Evolutionary conservation across 78 protist species (phyloP), one percentile per base, ranked within the genome.

Genomic region (Ministeria vibrans): DNA sequence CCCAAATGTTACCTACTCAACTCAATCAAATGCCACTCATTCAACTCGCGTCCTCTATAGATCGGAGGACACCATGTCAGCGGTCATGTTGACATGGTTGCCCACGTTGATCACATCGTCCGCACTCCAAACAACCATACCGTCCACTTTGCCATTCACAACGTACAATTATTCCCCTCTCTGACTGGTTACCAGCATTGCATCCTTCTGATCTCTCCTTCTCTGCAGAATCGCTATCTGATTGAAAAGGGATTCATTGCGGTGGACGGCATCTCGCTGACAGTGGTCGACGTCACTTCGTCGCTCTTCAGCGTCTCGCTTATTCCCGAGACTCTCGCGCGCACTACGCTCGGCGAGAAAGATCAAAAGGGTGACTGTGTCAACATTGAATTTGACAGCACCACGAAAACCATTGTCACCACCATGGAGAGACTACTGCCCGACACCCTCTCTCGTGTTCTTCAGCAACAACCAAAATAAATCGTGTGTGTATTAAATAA

Each of bases 261-360:
- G 32, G 87, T 83, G 34, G 87, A 83, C 70, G 87, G 87, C 45
- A 32, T 32, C 36, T 77, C 82, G 30, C 36, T 83, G 68, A 83
- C 87, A 34, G 82, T 83, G 39, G 87, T 76, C 0, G 34, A 77
- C 6, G 87, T 75, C 28, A 44, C 13, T 11, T 7, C 74, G 43
- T 55, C 5, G 6, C 22, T n/a, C 34, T 77, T 83, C 77, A 63
- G 74, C 11, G 81, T 83, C 61, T 78, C 69, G 30, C 64, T 83
- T 15, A 83, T 83, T 18, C 87, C 87, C 13, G 87, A 83, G 53
- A 83, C 87, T 2, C 75, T 83, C n/a, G 86, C 81, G 71, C 70
- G 79, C 38, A 77, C 86, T 7, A 82, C 86, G 18, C 76, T 82
- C 20, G 86, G 81, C 39, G 13, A 38, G 74, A 69, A 75, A 18